Evolutionary conservation across 164 flowering plant genomes (phyloP).

Genomic region (Vitis rotundifolia): DNA sequence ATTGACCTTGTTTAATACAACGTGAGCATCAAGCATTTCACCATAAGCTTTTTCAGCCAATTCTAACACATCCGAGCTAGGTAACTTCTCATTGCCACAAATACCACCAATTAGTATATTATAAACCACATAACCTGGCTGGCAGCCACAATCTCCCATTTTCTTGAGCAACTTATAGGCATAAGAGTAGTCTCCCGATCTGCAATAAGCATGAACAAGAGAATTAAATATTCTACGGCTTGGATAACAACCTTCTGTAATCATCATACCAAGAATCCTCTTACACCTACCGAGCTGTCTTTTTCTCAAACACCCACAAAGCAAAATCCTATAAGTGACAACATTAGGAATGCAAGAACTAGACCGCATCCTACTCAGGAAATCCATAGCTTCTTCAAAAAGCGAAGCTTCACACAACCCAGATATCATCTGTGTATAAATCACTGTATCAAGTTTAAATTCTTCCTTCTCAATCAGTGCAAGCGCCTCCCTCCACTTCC

Average conservation of each 20-base stretch:
- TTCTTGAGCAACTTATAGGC: slow-evolving; percentile 80
- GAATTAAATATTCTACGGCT: slow-evolving; percentile 64
- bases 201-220: slow-evolving; percentile 80
- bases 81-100: slow-evolving; percentile 72
- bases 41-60: slow-evolving; percentile 76
- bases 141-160: slow-evolving; percentile 60
- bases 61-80: slow-evolving; percentile 47
- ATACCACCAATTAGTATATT: slow-evolving; percentile 85
- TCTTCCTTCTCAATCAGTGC: slow-evolving; percentile 72
- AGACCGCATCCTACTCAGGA: slow-evolving; percentile 72
- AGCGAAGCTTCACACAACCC: slow-evolving; percentile 93
- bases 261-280: slow-evolving; percentile 86
- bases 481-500: slow-evolving; percentile 78
- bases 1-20: slow-evolving; percentile 74
- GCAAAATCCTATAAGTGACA: slow-evolving; percentile 70
- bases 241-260: slow-evolving; percentile 86
- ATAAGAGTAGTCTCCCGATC: slow-evolving; percentile 60
- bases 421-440: slow-evolving; percentile 78
- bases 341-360: slow-evolving; percentile 80
- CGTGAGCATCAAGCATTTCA: slow-evolving; percentile 72
- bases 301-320: slow-evolving; percentile 65
- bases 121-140: slow-evolving; percentile 80
- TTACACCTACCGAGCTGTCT: slow-evolving; percentile 79
- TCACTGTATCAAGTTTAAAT: slow-evolving; percentile 54
- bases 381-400: slow-evolving; percentile 87